Base-by-base conservation (phyloP, 2,329 filamentous ascomycete genomes). In the Fusarium sp. region DNA sequence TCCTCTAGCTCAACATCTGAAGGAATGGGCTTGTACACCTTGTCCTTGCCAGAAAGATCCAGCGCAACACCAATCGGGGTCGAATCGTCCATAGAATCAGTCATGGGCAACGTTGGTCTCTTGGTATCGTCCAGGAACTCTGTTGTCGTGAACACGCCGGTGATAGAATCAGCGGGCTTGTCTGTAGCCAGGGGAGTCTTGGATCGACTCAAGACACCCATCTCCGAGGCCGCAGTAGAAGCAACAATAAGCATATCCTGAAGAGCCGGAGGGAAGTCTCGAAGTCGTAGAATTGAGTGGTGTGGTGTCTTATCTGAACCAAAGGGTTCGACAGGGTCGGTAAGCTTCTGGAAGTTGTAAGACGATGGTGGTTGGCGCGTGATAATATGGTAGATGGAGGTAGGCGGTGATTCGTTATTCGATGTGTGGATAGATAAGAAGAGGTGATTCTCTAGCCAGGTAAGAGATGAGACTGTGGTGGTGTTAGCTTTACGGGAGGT, bases 401-500 rank as follows among this genome's bases (percentile, higher is more conserved):
- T 80, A 7, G 89, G 87, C 10, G 84, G 83, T 26, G 85, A 83
- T 39, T 87, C 86, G 57, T 85, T 84, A 64, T 85, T 86, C 31
- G 86, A 82, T n/a, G 92, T 93, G 79, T 98, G 91, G 22, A 96
- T 88, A 57, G 91, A 85, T 44, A 98, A 84, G 76, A 98, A 97
- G 3, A 95, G 82, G 72, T 97, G 83, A 72, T 96, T 97, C 75
- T 96, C 92, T 21, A 98, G 85, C 96, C 97, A 99, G 38, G 87
- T 86, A 40, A 99, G 85, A 17, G 92, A 91, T 6, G 94, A 93
- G 4, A 97, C 93, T 91, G 58, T 22, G 19, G 28, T 49, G 17
- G 3, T 49, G 46, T 69, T 67, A 69, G 62, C 38, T 14, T 43
- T 52, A 15, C 14, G 47, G 28, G 26, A 44, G 1, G 13, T 39